Percentiles rank a stretch among this genome's conserved stretches.
Evolutionary conservation across 2,329 filamentous ascomycete species (phyloP).

Genomic region (Pestalotiopsis sp.): DNA sequence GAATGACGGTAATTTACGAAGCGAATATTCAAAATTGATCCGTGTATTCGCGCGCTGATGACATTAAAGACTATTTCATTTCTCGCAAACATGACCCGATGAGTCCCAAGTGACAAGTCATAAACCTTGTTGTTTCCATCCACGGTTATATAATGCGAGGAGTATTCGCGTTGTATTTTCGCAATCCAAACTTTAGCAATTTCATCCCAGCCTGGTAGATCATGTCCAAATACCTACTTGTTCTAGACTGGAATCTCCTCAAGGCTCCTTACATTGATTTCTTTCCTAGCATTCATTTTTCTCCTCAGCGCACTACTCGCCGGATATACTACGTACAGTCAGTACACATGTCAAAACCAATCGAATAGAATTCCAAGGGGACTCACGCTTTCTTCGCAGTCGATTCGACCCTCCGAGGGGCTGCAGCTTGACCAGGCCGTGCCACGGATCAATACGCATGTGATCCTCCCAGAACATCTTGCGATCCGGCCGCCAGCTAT

Average conservation of each 20-base stretch:
- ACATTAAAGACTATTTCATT: no score
- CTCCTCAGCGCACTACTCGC: neutral
- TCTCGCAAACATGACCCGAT: no score
- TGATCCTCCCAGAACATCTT: constrained; percentile 47
- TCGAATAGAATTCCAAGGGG: neutral
- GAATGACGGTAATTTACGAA: no score
- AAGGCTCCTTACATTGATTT: neutral
- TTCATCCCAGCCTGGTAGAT: no score
- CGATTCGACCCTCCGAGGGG: neutral
- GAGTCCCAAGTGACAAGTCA: no score
- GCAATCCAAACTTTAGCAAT: no score
- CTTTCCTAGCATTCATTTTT: neutral
- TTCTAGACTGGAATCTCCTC: neutral
- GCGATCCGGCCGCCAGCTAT: constrained; percentile 40
- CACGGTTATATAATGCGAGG: no score
- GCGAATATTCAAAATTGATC: no score
- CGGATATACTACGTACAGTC: neutral
- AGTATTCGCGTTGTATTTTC: no score
- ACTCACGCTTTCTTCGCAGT: neutral
- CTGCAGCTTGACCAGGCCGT: neutral
- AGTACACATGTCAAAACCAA: neutral
- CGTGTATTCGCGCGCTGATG: no score
- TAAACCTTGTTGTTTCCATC: no score
- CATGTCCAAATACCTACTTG: no score
- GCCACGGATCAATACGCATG: constrained; percentile 39